A percentile compares a stretch with the other conserved stretches of the same genome.
Evolutionary conservation across 176 grass and related monocot genomes (phyloP).

Genomic region (Poa annua): DNA sequence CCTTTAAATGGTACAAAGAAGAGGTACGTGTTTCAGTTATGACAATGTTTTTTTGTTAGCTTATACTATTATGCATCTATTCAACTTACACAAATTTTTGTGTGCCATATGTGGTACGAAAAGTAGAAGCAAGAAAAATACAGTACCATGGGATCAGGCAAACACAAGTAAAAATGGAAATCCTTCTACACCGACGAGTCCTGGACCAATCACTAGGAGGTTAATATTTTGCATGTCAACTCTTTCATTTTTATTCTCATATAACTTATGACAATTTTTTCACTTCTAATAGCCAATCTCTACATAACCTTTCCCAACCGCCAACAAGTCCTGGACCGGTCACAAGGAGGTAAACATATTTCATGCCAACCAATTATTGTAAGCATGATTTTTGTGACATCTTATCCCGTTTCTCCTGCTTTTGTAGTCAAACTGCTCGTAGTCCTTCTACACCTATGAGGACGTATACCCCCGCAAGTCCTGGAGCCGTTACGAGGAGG

Average conservation of each 20-base stretch:
- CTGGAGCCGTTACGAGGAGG: no score
- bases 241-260: not conserved
- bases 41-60: no score
- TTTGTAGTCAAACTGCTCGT: not conserved
- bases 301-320: not conserved
- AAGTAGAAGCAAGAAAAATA: no score
- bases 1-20: no score
- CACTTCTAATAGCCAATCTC: not conserved
- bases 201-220: no score
- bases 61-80: no score
- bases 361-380: not conserved
- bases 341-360: not conserved
- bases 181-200: no score
- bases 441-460: not conserved
- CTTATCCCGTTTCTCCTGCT: not conserved
- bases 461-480: not conserved
- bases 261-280: not conserved
- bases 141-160: no score
- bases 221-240: not conserved
- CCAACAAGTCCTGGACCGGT: not conserved
- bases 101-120: no score
- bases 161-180: no score
- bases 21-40: no score
- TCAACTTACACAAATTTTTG: no score
- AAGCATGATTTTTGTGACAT: not conserved